A percentile compares a stretch with the other conserved stretches of the same genome.
These are phyloP conservation scores for Cystofilobasidium capitatum DNA, from an alignment of 768 basidiomycete genomes.

Conservation along the genomic window DNA sequence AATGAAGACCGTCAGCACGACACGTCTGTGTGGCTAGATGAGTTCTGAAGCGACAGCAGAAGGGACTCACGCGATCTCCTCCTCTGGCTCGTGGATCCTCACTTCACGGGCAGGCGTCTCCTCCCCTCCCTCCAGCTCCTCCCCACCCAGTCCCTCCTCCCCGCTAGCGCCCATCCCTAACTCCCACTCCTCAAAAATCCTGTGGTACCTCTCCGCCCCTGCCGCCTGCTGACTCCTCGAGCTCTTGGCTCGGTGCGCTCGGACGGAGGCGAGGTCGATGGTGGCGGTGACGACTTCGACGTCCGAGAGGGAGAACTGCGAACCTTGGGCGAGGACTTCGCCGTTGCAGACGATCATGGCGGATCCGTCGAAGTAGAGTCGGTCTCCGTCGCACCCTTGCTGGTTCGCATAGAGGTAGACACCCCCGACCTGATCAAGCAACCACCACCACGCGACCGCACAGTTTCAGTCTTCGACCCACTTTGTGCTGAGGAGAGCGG, in stretches of 20 bases:
- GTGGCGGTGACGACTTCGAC: constrained; percentile 95
- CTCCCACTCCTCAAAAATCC: constrained; percentile 71
- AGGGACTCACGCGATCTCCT: constrained; percentile 83
- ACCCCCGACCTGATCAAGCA: constrained; percentile 66
- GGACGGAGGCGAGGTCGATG: constrained; percentile 91
- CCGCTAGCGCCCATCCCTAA: constrained; percentile 62
- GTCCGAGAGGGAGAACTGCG: constrained; percentile 89
- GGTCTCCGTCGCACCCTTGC: constrained; percentile 96
- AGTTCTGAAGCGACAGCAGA: neutral
- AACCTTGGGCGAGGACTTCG: constrained; percentile 80
- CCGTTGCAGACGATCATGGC: constrained; percentile 95
- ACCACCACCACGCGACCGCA: neutral
- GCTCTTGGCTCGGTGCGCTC: constrained; percentile 72
- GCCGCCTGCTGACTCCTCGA: constrained; percentile 88
- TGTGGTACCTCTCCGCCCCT: constrained; percentile 58
- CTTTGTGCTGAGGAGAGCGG: neutral
- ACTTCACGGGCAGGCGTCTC: constrained; percentile 50
- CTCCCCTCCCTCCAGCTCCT: constrained; percentile 36
- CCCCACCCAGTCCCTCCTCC: constrained; percentile 43
- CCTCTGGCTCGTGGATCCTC: constrained; percentile 76
- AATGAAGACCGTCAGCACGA: neutral
- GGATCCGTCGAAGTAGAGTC: constrained; percentile 95
- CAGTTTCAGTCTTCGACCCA: no score
- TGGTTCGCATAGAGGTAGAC: constrained; percentile 98
- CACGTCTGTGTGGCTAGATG: no score